Evolutionary conservation across 2,329 filamentous ascomycete species (phyloP).

Genomic region (Xylaria sp.): DNA sequence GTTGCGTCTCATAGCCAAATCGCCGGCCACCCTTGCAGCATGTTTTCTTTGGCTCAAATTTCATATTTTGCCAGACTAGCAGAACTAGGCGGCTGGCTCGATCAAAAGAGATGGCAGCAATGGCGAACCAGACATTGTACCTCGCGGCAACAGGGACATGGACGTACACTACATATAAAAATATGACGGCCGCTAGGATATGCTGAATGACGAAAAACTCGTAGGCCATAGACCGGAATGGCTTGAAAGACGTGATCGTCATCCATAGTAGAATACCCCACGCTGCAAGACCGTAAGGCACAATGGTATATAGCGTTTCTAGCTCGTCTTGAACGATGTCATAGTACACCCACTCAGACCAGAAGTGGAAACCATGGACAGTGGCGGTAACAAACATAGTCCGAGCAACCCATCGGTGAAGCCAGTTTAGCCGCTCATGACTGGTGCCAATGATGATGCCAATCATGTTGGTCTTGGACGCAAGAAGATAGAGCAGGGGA

Average conservation of each 20-base stretch:
- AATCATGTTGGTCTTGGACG: slow-evolving; percentile 68
- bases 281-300: slow-evolving; percentile 73
- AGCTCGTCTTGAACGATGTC: slow-evolving; percentile 69
- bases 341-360: slow-evolving; percentile 69
- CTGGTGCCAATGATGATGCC: slow-evolving; percentile 70
- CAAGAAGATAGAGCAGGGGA: slow-evolving; percentile 70
- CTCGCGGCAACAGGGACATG: slow-evolving; percentile 69
- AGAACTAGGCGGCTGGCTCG: slow-evolving; percentile 62
- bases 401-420: slow-evolving; percentile 77
- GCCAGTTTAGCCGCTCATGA: slow-evolving; percentile 77
- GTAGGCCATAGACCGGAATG: slow-evolving; percentile 72
- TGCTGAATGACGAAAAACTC: slow-evolving; percentile 78
- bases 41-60: slow-evolving; percentile 53
- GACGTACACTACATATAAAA: slow-evolving; percentile 70
- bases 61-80: slow-evolving; percentile 64
- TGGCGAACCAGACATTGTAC: slow-evolving; percentile 73
- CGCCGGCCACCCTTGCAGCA: slow-evolving; percentile 59
- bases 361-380: slow-evolving; percentile 77
- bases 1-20: slow-evolving; percentile 63
- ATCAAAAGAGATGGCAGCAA: slow-evolving; percentile 71
- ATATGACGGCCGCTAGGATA: slow-evolving; percentile 67
- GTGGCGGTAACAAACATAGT: slow-evolving; percentile 75
- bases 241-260: slow-evolving; percentile 69
- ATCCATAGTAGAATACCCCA: slow-evolving; percentile 76
- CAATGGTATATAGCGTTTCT: slow-evolving; percentile 66